Evolutionary conservation across 352 stramenopile species (phyloP).

Genomic region (Globisporangium spinosum): DNA sequence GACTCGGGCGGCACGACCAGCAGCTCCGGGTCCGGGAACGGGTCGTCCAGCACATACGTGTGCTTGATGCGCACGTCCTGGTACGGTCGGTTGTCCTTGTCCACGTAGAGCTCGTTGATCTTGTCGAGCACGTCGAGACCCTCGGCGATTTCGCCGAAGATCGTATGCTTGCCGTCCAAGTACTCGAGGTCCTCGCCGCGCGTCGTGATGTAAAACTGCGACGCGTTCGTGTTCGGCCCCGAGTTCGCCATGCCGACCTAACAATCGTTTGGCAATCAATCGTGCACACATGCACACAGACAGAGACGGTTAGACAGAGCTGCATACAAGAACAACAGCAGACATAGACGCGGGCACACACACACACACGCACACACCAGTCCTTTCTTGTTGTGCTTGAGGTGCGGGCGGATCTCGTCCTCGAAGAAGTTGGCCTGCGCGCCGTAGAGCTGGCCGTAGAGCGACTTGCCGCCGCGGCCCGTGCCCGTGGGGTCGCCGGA

Average conservation of each 20-base stretch:
- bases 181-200: conserved; percentile 86
- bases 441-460: conserved; percentile 93
- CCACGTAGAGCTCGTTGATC: conserved; percentile 94
- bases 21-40: conserved; percentile 69
- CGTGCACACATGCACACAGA: background rate
- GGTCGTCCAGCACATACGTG: conserved; percentile 86
- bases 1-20: conserved; percentile 81
- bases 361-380: conserved; percentile 17
- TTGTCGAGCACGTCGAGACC: conserved; percentile 93
- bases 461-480: conserved; percentile 91
- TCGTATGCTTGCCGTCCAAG: conserved; percentile 89
- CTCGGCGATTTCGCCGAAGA: conserved; percentile 92
- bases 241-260: conserved; percentile 82
- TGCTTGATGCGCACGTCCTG: conserved; percentile 97
- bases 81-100: conserved; percentile 93
- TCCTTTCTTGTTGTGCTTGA: conserved; percentile 54
- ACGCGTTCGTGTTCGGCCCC: conserved; percentile 74
- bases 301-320: background rate
- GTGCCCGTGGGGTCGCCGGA: conserved; percentile 90
- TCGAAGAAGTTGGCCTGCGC: conserved; percentile 72
- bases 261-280: background rate
- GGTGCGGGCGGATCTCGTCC: conserved; percentile 58
- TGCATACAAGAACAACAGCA: background rate
- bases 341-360: background rate
- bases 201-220: conserved; percentile 98